These are phyloP conservation scores for Anisodus acutangulus DNA, from an alignment of 257 asterid species.

Conservation along the genomic window DNA sequence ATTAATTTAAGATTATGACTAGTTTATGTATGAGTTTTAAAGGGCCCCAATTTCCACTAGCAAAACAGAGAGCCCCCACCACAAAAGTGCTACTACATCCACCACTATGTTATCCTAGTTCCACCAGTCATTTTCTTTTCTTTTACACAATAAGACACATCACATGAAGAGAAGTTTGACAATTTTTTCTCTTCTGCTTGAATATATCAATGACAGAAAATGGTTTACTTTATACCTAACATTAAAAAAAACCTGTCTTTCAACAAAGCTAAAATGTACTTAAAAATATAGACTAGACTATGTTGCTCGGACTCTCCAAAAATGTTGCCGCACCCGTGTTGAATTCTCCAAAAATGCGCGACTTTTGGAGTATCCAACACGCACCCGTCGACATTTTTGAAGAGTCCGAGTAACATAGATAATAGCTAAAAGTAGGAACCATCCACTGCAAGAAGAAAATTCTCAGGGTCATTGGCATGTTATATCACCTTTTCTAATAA, in stretches of 20 bases:
- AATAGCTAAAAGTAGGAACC: constrained; percentile 29
- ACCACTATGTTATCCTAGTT: constrained; percentile 44
- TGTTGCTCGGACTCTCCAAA: too few relatives aligned
- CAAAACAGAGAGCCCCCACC: constrained; percentile 53
- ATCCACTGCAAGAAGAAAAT: constrained; percentile 5
- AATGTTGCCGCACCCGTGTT: too few relatives aligned
- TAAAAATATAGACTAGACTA: neutral
- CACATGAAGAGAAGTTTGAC: constrained; percentile 55
- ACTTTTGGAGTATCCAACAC: too few relatives aligned
- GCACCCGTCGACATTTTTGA: too few relatives aligned
- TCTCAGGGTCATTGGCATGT: neutral
- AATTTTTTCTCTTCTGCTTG: constrained; percentile 50
- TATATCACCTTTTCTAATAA: constrained; percentile 5
- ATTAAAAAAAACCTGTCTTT: constrained; percentile 33
- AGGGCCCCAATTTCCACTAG: constrained; percentile 70
- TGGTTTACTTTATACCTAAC: constrained; percentile 46
- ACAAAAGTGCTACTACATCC: constrained; percentile 57
- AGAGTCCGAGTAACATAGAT: too few relatives aligned
- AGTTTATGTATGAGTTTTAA: constrained; percentile 22
- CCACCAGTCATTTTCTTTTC: constrained; percentile 52
- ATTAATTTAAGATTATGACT: constrained; percentile 11
- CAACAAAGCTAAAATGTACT: constrained; percentile 36
- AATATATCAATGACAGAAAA: constrained; percentile 43
- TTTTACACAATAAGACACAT: constrained; percentile 38
- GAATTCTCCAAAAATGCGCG: too few relatives aligned